These are phyloP conservation scores for Coemansia sp. DNA, from an alignment of 192 early-diverging fungal species.

Conservation along the genomic window DNA sequence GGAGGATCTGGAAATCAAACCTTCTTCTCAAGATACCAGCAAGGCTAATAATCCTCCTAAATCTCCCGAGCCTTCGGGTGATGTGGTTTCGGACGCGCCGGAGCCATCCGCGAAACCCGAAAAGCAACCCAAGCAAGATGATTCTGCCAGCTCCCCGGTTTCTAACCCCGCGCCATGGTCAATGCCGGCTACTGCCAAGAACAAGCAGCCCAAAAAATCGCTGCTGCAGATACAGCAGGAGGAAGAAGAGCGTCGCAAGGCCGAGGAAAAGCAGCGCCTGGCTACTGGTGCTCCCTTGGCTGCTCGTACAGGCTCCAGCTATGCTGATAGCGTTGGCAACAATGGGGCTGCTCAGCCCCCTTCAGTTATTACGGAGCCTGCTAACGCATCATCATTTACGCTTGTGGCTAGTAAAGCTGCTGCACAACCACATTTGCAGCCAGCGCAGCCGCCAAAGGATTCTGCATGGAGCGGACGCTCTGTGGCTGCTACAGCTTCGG, in stretches of 20 bases:
- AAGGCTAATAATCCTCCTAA: neutral
- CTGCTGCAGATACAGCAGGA: constrained; percentile 54
- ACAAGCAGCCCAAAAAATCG: constrained; percentile 47
- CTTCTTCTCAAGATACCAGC: neutral
- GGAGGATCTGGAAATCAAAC: neutral
- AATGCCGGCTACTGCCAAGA: constrained; percentile 11
- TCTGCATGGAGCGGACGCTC: constrained; percentile 13
- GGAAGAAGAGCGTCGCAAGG: constrained; percentile 42
- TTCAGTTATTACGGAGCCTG: constrained; percentile 48
- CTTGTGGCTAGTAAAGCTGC: neutral
- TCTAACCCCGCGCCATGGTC: constrained; percentile 44
- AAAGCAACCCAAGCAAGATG: neutral
- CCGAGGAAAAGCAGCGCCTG: constrained; percentile 23
- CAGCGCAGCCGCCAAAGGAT: constrained; percentile 4
- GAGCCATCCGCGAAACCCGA: too few species aligned
- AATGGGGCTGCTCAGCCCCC: constrained; percentile 2
- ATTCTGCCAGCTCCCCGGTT: neutral
- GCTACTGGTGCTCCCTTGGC: neutral
- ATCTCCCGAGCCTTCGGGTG: too few species aligned
- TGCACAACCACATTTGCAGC: too few species aligned
- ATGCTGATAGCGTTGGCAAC: constrained; percentile 35
- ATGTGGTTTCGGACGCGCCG: too few species aligned
- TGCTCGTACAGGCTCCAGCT: constrained; percentile 26
- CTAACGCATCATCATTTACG: neutral
- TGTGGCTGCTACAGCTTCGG: neutral